Percentiles rank a stretch among this genome's conserved stretches.
Evolutionary conservation across 2,329 filamentous ascomycete genomes (phyloP).

Genomic region (Magnaporthiopsis poae): DNA sequence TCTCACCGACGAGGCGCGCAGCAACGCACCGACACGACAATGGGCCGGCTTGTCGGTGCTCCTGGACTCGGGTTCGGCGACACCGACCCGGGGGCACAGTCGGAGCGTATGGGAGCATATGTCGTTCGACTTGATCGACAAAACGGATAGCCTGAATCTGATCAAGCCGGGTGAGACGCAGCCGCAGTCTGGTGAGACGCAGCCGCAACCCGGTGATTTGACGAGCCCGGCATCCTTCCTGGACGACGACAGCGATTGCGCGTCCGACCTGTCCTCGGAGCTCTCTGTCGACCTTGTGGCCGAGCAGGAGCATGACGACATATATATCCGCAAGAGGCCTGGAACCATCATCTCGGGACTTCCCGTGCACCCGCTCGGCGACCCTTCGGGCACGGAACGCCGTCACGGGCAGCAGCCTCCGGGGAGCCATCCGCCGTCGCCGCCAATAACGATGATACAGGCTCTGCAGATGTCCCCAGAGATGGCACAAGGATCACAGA

Average conservation of each 20-base stretch:
- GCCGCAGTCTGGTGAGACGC: conserved; percentile 16
- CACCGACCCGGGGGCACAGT: conserved; percentile 14
- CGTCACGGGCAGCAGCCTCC: conserved; percentile 14
- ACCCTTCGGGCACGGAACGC: conserved; percentile 13
- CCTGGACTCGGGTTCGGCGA: conserved; percentile 30
- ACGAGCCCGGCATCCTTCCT: conserved; percentile 29
- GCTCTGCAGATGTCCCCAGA: conserved; percentile 35
- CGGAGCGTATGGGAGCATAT: conserved; percentile 23
- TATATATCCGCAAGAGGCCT: conserved; percentile 20
- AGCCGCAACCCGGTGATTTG: conserved; percentile 14
- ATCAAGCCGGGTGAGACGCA: conserved; percentile 28
- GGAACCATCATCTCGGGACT: conserved; percentile 25
- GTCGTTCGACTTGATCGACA: conserved; percentile 46
- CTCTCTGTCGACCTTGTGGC: conserved; percentile 42
- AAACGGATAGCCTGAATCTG: conserved; percentile 41
- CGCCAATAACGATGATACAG: conserved; percentile 38
- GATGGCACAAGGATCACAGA: conserved; percentile 25
- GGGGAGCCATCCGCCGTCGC: conserved; percentile 27
- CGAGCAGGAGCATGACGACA: conserved; percentile 19
- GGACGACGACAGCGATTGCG: conserved; percentile 36
- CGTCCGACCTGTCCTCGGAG: conserved; percentile 54
- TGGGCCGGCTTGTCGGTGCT: conserved; percentile 50
- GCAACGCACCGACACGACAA: conserved; percentile 30
- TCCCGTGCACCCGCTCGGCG: conserved; percentile 26
- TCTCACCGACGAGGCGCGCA: conserved; percentile 35